A percentile compares a stretch with the other conserved stretches of the same genome.
Evolutionary conservation across 441 rosid species (phyloP).

Genomic region (Macaranga tanarius): DNA sequence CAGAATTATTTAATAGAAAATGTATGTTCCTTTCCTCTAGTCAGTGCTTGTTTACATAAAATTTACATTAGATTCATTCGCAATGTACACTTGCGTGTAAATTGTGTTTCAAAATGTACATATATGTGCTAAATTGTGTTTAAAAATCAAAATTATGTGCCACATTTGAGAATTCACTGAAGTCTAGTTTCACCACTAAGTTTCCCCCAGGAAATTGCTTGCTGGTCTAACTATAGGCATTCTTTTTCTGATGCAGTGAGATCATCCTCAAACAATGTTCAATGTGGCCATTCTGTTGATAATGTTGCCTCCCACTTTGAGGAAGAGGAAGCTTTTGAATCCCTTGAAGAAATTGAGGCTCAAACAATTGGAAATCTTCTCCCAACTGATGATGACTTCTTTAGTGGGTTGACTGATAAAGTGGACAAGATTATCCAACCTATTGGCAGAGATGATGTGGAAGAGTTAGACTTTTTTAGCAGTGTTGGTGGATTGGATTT

Average conservation of each 20-base stretch:
- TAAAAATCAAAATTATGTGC: constrained; percentile 7
- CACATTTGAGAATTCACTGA: constrained; percentile 2
- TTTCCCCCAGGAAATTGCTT: constrained; percentile 16
- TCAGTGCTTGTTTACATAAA: not conserved
- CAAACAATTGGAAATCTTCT: constrained; percentile 75
- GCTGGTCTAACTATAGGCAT: constrained; percentile 15
- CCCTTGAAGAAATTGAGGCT: constrained; percentile 63
- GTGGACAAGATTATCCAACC: constrained; percentile 29
- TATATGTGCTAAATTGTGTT: constrained; percentile 9
- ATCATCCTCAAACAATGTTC: constrained; percentile 38
- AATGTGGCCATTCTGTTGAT: constrained; percentile 47
- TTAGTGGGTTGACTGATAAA: constrained; percentile 59
- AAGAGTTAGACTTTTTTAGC: constrained; percentile 63
- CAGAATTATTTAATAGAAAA: constrained; percentile 51
- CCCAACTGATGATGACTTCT: constrained; percentile 64
- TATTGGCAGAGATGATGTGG: constrained; percentile 43
- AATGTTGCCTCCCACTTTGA: constrained; percentile 43
- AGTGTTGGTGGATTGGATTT: constrained; percentile 74
- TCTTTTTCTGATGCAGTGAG: constrained; percentile 47
- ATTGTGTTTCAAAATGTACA: constrained; percentile 9
- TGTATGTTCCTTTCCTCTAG: constrained; percentile 35
- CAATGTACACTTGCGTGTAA: not conserved
- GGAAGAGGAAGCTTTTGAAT: constrained; percentile 54
- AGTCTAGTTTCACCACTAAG: constrained; percentile 22
- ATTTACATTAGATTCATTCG: not conserved